phyloP scores from a whole-genome alignment of 352 stramenopile genomes.

The Phytophthora pluvialis region DNA sequence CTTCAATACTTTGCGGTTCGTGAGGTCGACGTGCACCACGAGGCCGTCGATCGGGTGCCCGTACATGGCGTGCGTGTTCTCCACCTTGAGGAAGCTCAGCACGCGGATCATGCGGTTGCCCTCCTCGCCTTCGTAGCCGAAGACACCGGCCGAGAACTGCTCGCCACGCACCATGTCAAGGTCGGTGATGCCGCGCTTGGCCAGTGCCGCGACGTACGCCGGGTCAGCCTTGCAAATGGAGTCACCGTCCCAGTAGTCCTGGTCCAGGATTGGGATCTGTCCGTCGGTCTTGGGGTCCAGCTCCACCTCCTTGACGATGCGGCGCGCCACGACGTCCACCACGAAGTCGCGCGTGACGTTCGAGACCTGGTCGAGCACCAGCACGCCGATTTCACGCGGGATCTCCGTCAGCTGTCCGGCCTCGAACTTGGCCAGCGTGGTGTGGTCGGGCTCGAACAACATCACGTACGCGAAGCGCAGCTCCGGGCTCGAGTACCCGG shows the following conservation, averaged over 20 bases:
- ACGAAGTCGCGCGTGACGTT: slow-evolving; percentile 47
- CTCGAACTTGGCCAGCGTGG: slow-evolving; percentile 48
- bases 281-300: slow-evolving; percentile 49
- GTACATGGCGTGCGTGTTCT: slow-evolving; percentile 59
- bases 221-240: slow-evolving; percentile 52
- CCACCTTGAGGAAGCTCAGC: slow-evolving; percentile 48
- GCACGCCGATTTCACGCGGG: slow-evolving; percentile 47
- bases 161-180: slow-evolving; percentile 46
- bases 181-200: slow-evolving; percentile 53
- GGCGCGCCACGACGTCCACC: slow-evolving; percentile 42
- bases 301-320: slow-evolving; percentile 41
- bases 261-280: slow-evolving; percentile 53
- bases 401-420: slow-evolving; percentile 36
- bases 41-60: slow-evolving; percentile 54
- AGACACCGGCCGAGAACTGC: slow-evolving; percentile 55
- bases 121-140: slow-evolving; percentile 45
- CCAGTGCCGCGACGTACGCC: slow-evolving; percentile 45
- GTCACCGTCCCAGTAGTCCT: slow-evolving; percentile 54
- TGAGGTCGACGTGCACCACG: slow-evolving; percentile 55
- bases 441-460: slow-evolving; percentile 56
- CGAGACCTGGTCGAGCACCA: slow-evolving; percentile 47
- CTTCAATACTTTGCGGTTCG: slow-evolving; percentile 46
- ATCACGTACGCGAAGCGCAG: slow-evolving; percentile 62
- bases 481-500: slow-evolving; percentile 39
- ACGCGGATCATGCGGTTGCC: slow-evolving; percentile 56